Evolutionary conservation across 805 yeast species (phyloP), one percentile per base, ranked within the genome.

Genomic region (Pichia deserticola): DNA sequence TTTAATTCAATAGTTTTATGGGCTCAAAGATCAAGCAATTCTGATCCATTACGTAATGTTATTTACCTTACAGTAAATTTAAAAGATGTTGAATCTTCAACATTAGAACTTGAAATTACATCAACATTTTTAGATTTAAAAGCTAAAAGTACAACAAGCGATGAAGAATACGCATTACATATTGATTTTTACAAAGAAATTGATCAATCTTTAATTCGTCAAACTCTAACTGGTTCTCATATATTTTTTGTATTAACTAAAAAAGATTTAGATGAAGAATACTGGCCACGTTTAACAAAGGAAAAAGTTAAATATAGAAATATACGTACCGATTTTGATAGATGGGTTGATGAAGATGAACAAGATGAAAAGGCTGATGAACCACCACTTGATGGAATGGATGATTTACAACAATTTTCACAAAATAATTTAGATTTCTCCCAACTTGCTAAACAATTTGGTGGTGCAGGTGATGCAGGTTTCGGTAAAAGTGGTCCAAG

Each of bases 311-410:
- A 83, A 65, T 78, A 76, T 54, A 88, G 82, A 56, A 87, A 78
- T 69, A 79, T 92, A 65, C 86, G 87, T 74, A 92, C 99, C 12
- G 98, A 92, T 64, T 92, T 92, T 64, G 96, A 90, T 72, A 87
- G 84, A 68, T 92, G 99, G 99, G 96, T 87, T 39, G 99, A 92
- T 64, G 98, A 92, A 73, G 99, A 92, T 64, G 99, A 92, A 70
- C 99, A 92, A 70, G 89, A 88, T 39, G 90, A 82, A 46, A 74
- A 72, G 10, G 84, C 75, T 40, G 76, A 69, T 7, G 51, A 47
- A 13, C 67, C 34, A 13, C 67, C 34, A 27, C 7, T 62, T 34
- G 71, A 66, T 15, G 57, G 54, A 15, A 44, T 54, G 45, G 57
- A 47, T 25, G 49, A 34, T 37, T 25, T 47, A 33, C 34, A 33